Base-by-base conservation (phyloP, 108 stramenopile genomes). In the Seminavis robusta region DNA sequence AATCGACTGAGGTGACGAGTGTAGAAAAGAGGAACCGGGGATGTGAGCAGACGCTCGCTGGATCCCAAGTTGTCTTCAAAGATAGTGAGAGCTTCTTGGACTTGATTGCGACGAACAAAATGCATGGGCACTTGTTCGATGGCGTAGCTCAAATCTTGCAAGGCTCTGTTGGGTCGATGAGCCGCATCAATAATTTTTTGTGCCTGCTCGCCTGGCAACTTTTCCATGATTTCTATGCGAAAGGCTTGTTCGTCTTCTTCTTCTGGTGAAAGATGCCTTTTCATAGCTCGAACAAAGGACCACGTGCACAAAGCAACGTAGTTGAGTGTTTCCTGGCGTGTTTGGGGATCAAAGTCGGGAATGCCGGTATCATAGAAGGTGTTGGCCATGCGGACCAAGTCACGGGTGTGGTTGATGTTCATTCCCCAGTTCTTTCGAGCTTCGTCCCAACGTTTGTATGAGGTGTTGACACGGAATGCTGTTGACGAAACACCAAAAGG, bases 361-460 rank as follows among this genome's bases (percentile, higher is more conserved):
- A 74, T 64, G 3, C 56, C 71, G 11, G 59, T 63, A 24, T 78
- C 81, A 39, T 83, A 87, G 61, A 66, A 84, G 41, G 80, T 71
- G 32, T 76, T 82, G 20, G 61, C 80, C 78, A 82, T 67, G 34
- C 80, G 77, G 28, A 73, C 69, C 2, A 84, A 56, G 48, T 88
- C 78, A 44, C 82, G 80, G 43, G 83, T 88, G 73, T 84, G 83
- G 61, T 88, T 83, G 47, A 84, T 88, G 61, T 83, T 88, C 56
- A 80, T 74, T 44, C 86, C 86, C 86, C 86, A 88, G 52, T 79
- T 79, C 63, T 88, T 88, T 40, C 86, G 81, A 33, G 86, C 86
- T 69, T 88, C 86, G 66, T 88, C 86, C 86, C 86, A 88, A 29
- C 86, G 73, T 36, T 73, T 44, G 61, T 82, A 82, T 28, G 75